Evolutionary conservation across 73 alveolate species (phyloP).

Genomic region (Paramecium bursaria): DNA sequence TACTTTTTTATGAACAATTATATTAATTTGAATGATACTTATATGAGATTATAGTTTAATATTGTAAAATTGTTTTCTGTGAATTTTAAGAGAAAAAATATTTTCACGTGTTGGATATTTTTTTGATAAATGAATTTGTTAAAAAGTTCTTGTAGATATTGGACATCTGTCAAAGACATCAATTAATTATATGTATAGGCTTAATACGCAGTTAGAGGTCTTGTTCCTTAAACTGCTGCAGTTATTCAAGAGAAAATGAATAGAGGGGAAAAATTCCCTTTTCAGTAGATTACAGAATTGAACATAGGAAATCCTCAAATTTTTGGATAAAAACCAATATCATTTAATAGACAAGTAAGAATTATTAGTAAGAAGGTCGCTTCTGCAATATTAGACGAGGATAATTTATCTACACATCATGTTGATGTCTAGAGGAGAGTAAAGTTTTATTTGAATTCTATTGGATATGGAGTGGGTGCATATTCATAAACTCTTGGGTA

Average conservation of each 20-base stretch:
- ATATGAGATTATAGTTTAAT: too few species aligned
- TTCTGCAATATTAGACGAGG: conserved; percentile 14
- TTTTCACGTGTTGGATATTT: too few species aligned
- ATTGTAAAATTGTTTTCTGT: too few species aligned
- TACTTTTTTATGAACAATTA: too few species aligned
- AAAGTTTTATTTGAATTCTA: conserved; percentile 1
- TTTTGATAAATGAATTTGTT: too few species aligned
- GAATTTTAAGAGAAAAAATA: too few species aligned
- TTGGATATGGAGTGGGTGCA: conserved; percentile 29
- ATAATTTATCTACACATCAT: neutral
- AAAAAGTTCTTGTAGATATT: too few species aligned
- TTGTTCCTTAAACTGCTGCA: conserved; percentile 53
- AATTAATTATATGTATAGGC: conserved; percentile 23
- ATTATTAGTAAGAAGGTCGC: too few species aligned
- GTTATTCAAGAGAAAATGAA: conserved; percentile 17
- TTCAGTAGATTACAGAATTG: conserved; percentile 36
- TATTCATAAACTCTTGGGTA: conserved; percentile 32
- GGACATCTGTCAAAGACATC: conserved; percentile 28
- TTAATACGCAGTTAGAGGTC: conserved; percentile 52
- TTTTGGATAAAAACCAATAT: conserved; percentile 48
- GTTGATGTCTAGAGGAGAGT: conserved; percentile 50
- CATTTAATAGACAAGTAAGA: conserved; percentile 40
- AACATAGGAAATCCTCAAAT: conserved; percentile 54
- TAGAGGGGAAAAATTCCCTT: conserved; percentile 11
- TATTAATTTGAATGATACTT: too few species aligned